Evolutionary conservation across 192 early-diverging fungal species (phyloP).

Genomic region (Backusella morwellensis): DNA sequence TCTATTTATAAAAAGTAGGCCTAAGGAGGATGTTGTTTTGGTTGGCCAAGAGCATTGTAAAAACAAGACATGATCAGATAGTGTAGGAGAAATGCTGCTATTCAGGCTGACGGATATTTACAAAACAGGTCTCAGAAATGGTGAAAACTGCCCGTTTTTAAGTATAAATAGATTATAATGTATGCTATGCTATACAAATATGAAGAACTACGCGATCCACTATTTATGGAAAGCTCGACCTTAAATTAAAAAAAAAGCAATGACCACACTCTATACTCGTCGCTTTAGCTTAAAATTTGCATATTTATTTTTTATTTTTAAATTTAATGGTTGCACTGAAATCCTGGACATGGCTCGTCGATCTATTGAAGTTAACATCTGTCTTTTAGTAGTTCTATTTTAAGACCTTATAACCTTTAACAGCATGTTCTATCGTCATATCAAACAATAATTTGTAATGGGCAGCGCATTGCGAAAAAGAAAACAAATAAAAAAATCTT

Average conservation of each 20-base stretch:
- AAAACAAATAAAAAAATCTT: neutral
- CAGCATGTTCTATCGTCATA: neutral
- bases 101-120: neutral
- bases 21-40: neutral
- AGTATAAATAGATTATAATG: neutral
- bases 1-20: neutral
- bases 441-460: neutral
- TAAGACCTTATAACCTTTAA: neutral
- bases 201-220: neutral
- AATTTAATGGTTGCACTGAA: neutral
- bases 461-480: neutral
- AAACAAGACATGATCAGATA: neutral
- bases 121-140: neutral
- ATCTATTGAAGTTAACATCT: neutral
- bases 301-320: neutral
- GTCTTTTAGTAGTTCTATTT: neutral
- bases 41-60: neutral
- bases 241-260: neutral
- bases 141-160: neutral
- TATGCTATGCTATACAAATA: neutral
- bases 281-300: neutral
- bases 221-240: neutral
- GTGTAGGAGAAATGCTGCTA: too few relatives aligned
- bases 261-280: neutral
- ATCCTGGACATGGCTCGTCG: neutral